Conservation (phyloP, 257 asterid species). For the Echites panduratus region DNA sequence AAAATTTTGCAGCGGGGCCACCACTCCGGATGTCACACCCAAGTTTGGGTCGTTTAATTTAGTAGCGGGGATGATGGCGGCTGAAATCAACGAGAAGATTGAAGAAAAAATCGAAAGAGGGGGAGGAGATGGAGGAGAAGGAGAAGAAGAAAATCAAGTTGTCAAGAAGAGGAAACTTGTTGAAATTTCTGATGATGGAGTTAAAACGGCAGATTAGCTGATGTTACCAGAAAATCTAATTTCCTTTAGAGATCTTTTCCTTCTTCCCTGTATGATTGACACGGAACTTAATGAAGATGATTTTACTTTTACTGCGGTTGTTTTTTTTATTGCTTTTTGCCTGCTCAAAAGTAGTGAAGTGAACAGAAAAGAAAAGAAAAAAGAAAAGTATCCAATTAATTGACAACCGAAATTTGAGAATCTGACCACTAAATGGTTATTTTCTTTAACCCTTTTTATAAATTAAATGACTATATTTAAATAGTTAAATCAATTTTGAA, state of each 20-base stretch:
- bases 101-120: not conserved
- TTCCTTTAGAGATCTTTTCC: not conserved
- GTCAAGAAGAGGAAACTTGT: constrained; percentile 3
- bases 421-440: no score
- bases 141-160: not conserved
- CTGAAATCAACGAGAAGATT: not conserved
- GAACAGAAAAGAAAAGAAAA: no score
- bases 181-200: constrained; percentile 8
- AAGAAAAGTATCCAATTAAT: no score
- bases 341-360: not conserved
- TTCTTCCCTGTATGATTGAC: constrained; percentile 6
- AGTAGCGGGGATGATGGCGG: not conserved
- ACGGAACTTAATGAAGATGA: constrained; percentile 12
- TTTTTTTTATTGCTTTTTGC: not conserved
- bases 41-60: constrained; percentile 23
- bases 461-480: no score
- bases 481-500: no score
- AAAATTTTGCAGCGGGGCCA: constrained; percentile 12
- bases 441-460: no score
- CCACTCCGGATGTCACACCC: constrained; percentile 24
- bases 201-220: constrained; percentile 11
- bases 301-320: not conserved
- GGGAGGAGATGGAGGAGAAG: not conserved
- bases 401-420: no score
- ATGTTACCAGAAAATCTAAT: not conserved